Percentiles rank a stretch among this genome's conserved stretches.
These are phyloP conservation scores for Heliamphora pulchella DNA, from an alignment of 179 eudicot genomes.

Conservation along the genomic window DNA sequence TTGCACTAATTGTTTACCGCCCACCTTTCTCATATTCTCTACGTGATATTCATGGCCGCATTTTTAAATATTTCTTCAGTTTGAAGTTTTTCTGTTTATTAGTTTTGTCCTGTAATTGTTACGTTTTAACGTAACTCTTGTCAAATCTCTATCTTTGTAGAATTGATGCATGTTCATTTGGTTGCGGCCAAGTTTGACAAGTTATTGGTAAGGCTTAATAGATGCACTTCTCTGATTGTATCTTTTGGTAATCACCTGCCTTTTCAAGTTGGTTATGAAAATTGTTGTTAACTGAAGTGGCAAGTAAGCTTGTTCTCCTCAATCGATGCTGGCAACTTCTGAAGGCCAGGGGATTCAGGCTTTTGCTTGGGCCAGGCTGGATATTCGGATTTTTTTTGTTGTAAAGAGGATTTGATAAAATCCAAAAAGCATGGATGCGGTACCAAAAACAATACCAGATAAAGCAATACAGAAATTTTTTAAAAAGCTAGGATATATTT, in stretches of 20 bases:
- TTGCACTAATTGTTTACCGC: background rate
- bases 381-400: background rate
- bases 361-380: background rate
- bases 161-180: conserved; percentile 50
- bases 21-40: background rate
- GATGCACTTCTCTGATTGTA: background rate
- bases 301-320: background rate
- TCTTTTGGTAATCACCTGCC: background rate
- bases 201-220: conserved; percentile 58
- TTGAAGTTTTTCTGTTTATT: background rate
- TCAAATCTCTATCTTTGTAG: conserved; percentile 31
- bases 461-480: too few relatives aligned
- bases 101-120: background rate
- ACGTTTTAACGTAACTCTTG: conserved; percentile 12
- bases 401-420: background rate
- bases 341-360: background rate
- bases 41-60: background rate
- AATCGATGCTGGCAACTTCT: background rate
- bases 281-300: background rate
- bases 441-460: too few relatives aligned
- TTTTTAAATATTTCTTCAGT: background rate
- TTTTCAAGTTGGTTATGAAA: background rate
- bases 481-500: too few relatives aligned
- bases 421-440: too few relatives aligned
- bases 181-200: conserved; percentile 58